These are phyloP conservation scores for Acanthochlamys bracteata DNA, from an alignment of 106 monocot genomes.

Conservation along the genomic window DNA sequence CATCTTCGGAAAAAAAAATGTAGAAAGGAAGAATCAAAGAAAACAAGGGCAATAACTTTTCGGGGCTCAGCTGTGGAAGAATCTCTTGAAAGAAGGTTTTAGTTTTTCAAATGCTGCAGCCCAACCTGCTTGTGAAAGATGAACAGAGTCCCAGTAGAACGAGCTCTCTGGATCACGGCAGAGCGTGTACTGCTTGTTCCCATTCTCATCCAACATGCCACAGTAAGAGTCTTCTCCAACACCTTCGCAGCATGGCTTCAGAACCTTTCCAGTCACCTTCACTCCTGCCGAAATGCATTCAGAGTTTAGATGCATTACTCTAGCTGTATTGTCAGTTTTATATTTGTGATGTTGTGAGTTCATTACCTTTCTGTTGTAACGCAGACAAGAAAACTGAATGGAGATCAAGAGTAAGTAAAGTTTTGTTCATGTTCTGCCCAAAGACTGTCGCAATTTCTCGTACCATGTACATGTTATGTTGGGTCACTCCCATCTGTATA, in stretches of 20 bases:
- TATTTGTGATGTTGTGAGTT: neutral
- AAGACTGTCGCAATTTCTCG: neutral
- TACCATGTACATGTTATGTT: neutral
- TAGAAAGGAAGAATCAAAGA: too few species aligned
- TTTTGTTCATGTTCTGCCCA: neutral
- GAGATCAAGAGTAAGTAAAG: conserved; percentile 3
- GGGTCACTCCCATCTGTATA: neutral
- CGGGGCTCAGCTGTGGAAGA: neutral
- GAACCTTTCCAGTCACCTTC: conserved; percentile 7
- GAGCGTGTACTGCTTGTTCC: conserved; percentile 12
- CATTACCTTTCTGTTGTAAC: neutral
- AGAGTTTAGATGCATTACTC: neutral
- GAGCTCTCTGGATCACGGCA: conserved; percentile 2
- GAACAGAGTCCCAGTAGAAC: conserved; percentile 23
- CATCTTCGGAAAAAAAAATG: too few species aligned
- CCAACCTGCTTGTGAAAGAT: conserved; percentile 22
- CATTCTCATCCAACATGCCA: conserved; percentile 10
- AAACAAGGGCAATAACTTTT: neutral
- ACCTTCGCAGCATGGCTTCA: conserved; percentile 22
- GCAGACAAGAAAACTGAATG: neutral
- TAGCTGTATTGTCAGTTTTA: too few species aligned
- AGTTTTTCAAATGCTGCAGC: conserved; percentile 10
- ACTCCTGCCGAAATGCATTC: neutral
- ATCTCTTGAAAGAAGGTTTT: conserved; percentile 1
- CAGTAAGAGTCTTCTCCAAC: neutral